Base-by-base conservation (phyloP, 176 grass and related monocot species). In the Areca catechu region DNA sequence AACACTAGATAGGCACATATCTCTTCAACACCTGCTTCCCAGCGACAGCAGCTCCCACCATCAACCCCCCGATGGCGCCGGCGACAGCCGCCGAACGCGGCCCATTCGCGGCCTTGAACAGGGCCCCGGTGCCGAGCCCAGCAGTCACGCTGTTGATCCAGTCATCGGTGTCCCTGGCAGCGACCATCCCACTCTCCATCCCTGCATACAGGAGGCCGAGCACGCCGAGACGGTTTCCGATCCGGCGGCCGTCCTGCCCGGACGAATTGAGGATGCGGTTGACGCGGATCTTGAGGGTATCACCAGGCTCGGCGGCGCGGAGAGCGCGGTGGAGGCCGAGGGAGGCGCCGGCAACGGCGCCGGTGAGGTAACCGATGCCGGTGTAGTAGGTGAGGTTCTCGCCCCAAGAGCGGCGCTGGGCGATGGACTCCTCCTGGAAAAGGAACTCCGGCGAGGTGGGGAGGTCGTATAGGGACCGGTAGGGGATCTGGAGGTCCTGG, bases 311-410 rank as follows among this genome's bases (percentile, higher is more conserved):
- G 2, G 83, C 68, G 27, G 71, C 71, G 30, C 56, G 61, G 17
- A 71, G 53, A 50, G 86, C 86, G 7, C 77, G 67, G 60, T 80
- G 86, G 47, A 96, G 83, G 63, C 92, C 86, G 53, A 96, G 56
- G 30, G 54, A 72, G 34, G 86, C 86, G 57, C 92, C 86, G n/a
- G 61, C 74, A 20, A 70, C 59, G 51, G 86, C 80, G 49, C 91
- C 91, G 3, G 77, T 80, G 50, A 96, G 86, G 58, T 96, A 96
- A 7, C 86, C 91, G 29, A 79, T 30, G 3, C 91, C 91, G 21
- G 91, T 96, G 61, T 90, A 90, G 67, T 82, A 96, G 19, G 83
- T 96, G 67, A 96, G 86, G 68, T 96, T 96, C 80, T 96, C 92
- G 16, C 86, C 91, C 92, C 92, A 96, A 15, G 92, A 90, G 28